phyloP scores from a whole-genome alignment of 805 yeast species.

The Teunomyces funiuensis region DNA sequence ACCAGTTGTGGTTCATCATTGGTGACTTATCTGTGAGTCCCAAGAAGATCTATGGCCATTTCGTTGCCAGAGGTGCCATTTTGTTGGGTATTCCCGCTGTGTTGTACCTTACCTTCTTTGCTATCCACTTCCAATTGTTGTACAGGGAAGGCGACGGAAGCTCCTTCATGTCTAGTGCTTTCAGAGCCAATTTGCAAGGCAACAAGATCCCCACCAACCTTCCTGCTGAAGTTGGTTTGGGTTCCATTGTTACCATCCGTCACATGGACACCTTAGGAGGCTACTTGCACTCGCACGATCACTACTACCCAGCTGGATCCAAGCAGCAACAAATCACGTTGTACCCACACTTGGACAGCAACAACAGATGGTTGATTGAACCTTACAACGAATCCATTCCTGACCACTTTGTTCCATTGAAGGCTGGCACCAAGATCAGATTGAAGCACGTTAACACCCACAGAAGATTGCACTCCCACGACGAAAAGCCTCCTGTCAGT shows the following conservation, averaged over 20 bases:
- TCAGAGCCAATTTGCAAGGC: constrained; percentile 62
- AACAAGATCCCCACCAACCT: constrained; percentile 60
- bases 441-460: constrained; percentile 57
- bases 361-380: constrained; percentile 73
- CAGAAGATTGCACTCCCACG: constrained; percentile 79
- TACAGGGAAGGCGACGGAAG: constrained; percentile 67
- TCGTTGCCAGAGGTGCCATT: constrained; percentile 49
- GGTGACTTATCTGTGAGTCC: constrained; percentile 65
- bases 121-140: constrained; percentile 61
- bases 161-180: constrained; percentile 70
- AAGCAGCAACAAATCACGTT: constrained; percentile 81
- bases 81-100: constrained; percentile 59
- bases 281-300: constrained; percentile 78
- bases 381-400: constrained; percentile 60
- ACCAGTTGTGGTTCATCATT: constrained; percentile 67
- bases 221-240: constrained; percentile 68
- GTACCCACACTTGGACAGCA: constrained; percentile 74
- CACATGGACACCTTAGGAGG: constrained; percentile 76
- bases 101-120: constrained; percentile 59
- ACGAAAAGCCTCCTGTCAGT: constrained; percentile 74
- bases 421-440: constrained; percentile 70
- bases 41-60: constrained; percentile 44
- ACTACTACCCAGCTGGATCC: constrained; percentile 73
- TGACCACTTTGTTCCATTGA: constrained; percentile 58
- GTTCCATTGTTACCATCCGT: constrained; percentile 64